These are phyloP conservation scores for Lactifluus pinguis DNA, from an alignment of 768 basidiomycete genomes.

Conservation along the genomic window DNA sequence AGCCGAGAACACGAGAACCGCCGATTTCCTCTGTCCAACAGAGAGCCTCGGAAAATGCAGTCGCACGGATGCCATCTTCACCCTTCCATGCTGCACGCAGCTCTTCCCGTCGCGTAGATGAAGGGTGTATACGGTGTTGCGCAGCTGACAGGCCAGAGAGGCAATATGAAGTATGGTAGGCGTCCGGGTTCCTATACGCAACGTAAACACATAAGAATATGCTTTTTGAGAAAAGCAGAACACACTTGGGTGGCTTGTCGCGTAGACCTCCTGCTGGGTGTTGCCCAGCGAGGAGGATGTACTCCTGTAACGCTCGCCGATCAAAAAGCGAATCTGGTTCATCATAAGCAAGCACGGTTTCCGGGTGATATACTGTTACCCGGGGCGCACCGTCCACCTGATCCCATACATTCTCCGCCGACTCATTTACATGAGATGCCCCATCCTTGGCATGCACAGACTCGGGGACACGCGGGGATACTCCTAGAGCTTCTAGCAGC, in stretches of 20 bases:
- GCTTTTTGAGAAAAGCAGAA: background rate
- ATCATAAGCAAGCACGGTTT: background rate
- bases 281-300: constrained; percentile 80
- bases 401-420: constrained; percentile 46
- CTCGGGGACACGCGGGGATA: constrained; percentile 25
- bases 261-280: constrained; percentile 77
- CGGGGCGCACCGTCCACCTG: constrained; percentile 56
- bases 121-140: constrained; percentile 65
- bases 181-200: constrained; percentile 63
- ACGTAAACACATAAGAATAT: background rate
- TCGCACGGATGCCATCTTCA: constrained; percentile 29
- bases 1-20: constrained; percentile 47
- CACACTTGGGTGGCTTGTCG: constrained; percentile 93
- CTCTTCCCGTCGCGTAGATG: constrained; percentile 28
- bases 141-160: constrained; percentile 83
- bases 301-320: constrained; percentile 73
- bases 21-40: constrained; percentile 65
- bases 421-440: constrained; percentile 24
- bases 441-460: constrained; percentile 33
- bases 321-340: constrained; percentile 42
- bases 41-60: constrained; percentile 46
- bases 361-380: background rate
- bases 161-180: constrained; percentile 93
- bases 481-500: constrained; percentile 53
- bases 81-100: constrained; percentile 34